Base-by-base conservation (phyloP, 345 rosid species). In the Syzygium aqueum region DNA sequence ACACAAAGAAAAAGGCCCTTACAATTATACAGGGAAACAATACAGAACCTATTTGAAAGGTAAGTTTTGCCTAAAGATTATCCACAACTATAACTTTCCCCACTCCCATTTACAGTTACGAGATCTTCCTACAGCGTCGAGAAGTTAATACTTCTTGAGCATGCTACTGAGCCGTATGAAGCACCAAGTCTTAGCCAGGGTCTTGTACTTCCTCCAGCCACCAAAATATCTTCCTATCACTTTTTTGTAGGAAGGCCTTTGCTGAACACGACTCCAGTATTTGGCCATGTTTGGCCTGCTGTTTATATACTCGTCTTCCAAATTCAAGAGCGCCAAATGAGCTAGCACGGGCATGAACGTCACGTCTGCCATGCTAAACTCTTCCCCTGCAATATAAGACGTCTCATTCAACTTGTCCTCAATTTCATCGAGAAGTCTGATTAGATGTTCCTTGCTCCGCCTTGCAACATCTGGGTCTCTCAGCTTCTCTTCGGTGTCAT, bases 331-430 rank as follows among this genome's bases (percentile, higher is more conserved):
- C 30, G 92, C 91, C 59, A 97, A 51, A 17, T 98, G 92, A 84
- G 96, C 93, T 51, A 97, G 90, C 37, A 96, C 92, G 0, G 99
- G 98, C 80, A 95, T 89, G 28, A 97, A 91, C 94, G 91, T 91
- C 33, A 93, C 94, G 54, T 97, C 99, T 30, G 98, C 99, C 96
- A 95, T 91, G 83, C 97, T 93, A 91, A 96, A 97, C 89, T 94
- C 99, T 27, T 93, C 91, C 86, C 98, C 98, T 8, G 90, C 93
- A 86, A 97, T 84, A 90, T 94, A 93, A 5, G 88, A 63, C 3
- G 95, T 92, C 56, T 91, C 92, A 3, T 85, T 91, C 85, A 95
- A 92, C 91, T 92, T 92, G 19, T 85, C 88, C 87, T 97, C 98
- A 12, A 93, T 94, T 86, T 95, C 98, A 88, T 95, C 94, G 2